Conservation (phyloP, 768 basidiomycete species). For the Kwoniella bestiolae region DNA sequence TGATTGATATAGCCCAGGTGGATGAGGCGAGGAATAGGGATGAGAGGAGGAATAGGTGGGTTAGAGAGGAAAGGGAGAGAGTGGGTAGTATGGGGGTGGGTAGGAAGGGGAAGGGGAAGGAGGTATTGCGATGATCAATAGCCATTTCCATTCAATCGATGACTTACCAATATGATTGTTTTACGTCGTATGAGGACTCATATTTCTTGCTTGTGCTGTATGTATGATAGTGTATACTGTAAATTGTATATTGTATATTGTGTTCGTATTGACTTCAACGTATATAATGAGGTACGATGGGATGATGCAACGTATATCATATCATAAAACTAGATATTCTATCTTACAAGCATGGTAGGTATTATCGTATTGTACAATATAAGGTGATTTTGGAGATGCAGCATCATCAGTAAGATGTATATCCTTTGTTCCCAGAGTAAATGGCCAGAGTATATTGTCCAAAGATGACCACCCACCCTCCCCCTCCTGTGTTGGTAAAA, state of each 20-base stretch:
- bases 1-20: not conserved
- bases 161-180: too few relatives aligned
- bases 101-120: slow-evolving; percentile 3
- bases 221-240: not conserved
- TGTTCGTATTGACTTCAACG: not conserved
- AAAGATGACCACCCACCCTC: too few relatives aligned
- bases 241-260: not conserved
- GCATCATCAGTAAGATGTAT: not conserved
- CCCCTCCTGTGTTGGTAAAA: too few relatives aligned
- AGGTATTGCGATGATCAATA: slow-evolving; percentile 5
- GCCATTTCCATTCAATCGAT: too few relatives aligned
- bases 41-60: slow-evolving; percentile 4
- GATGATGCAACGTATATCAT: not conserved
- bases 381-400: not conserved
- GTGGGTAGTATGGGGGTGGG: not conserved
- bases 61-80: not conserved
- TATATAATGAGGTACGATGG: not conserved
- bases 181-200: too few relatives aligned
- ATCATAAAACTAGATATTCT: not conserved
- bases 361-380: not conserved
- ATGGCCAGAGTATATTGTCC: too few relatives aligned
- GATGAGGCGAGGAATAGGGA: not conserved
- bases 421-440: too few relatives aligned
- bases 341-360: not conserved
- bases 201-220: not conserved